Evolutionary conservation across 1,284 basidiomycete genomes (phyloP), one percentile per base, ranked within the genome.

Genomic region (Papiliotrema terrestris): DNA sequence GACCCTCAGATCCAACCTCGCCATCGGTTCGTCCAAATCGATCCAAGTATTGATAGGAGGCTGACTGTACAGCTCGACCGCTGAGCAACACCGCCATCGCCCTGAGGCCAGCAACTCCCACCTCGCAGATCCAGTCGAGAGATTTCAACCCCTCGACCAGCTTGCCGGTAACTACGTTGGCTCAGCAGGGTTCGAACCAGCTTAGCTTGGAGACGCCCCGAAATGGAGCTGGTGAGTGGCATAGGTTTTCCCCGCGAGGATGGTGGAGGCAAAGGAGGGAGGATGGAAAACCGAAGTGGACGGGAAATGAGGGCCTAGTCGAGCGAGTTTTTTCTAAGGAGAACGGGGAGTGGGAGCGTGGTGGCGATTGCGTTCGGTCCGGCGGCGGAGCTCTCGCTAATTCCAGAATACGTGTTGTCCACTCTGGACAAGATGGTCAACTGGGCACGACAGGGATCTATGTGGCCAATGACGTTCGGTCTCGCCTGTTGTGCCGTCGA

Each of bases 401-500:
- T 39, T 37, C 32, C 78, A 91, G 95, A 98, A 78, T 98, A 98
- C 82, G 93, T 97, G 0, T 81, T 98, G 43, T 91, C 93, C 1
- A 95, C 93, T 0, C 79, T 97, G 57, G 95, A 99, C 81, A 98
- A 98, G 80, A 83, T 98, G 43, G 89, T 88, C 68, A 98, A 98
- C 78, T 98, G 95, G 95, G 94, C 88, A 15, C 83, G 95, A 56
- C 94, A 98, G 79, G 88, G 95, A 55, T 96, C 91, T 32, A 95
- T 98, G 86, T 99, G 96, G 96, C 96, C 96, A 43, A 96, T 98
- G 93, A 98, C 94, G 46, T 97, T 78, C 88, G 92, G 92, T 78
- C 85, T 99, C 53, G 95, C 96, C 3, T 98, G 95, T 79, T 99
- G 95, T 77, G 96, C 95, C 54, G 94, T 99, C 44, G 95, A 99